Evolutionary conservation across 805 yeast species (phyloP), one percentile per base, ranked within the genome.

Genomic region (Candida golubevii): DNA sequence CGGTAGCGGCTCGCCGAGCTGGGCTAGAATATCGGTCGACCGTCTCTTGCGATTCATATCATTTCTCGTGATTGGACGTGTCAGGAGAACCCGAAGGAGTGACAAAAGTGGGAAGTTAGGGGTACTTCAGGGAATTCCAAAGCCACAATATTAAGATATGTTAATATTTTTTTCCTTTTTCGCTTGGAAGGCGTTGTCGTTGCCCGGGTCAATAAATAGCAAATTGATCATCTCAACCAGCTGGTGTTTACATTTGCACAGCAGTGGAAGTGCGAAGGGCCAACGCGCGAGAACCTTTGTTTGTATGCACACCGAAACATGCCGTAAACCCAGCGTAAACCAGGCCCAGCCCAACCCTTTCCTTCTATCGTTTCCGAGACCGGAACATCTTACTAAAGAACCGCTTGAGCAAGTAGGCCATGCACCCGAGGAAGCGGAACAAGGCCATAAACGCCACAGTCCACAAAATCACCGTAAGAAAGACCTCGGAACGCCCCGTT

Each of bases 401-500:
- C 49, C 75, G 62, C 47, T 62, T 65, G 12, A 68, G 41, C 60
- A 80, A 68, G 59, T 79, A 80, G 15, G 67, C 43, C 9, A 68
- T 47, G 53, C 82, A 75, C 8, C 86, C 86, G 39, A 76, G 48
- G 47, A 80, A 71, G 35, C 85, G 59, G 63, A 81, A 72, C 8
- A 75, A 59, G 0, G 85, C 83, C 68, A 81, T 66, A 36, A 79
- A 74, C 1, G 85, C 84, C 35, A 79, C 83, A 34, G 77, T 60
- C 83, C 85, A 79, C 46, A 80, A 70, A 46, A 81, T 65, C 23
- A 80, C 79, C 12, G 79, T 73, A 57, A 72, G 70, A 51, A 66
- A 72, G 4, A 76, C 65, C 30, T 68, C 61, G 11, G 72, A 63
- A 41, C 74, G 62, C 36, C 65, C 66, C 4, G 60, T 51, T 8